A percentile compares a stretch with the other conserved stretches of the same genome.
These are phyloP conservation scores for Ramalina intermedia DNA, from an alignment of 495 filamentous ascomycete species.

Conservation along the genomic window DNA sequence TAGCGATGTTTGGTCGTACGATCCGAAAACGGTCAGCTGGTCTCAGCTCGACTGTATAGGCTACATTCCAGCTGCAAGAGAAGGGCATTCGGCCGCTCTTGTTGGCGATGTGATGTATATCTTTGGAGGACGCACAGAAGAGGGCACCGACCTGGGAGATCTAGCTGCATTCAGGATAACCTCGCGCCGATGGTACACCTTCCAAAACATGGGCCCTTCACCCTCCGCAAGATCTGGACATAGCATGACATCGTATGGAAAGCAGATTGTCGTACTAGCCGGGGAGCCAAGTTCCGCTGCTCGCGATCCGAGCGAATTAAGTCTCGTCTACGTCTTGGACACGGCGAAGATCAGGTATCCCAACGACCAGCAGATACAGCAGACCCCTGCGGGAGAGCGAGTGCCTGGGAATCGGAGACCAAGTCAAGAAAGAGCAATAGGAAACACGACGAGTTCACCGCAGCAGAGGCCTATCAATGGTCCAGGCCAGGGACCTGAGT, in stretches of 20 bases:
- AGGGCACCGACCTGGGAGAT: constrained; percentile 83
- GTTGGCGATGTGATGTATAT: constrained; percentile 99
- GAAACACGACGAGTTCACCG: constrained; percentile 5
- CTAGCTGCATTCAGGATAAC: constrained; percentile 89
- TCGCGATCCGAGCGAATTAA: constrained; percentile 66
- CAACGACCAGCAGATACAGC: constrained; percentile 48
- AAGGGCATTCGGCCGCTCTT: constrained; percentile 87
- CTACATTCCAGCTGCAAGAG: constrained; percentile 82
- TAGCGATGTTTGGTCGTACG: constrained; percentile 96
- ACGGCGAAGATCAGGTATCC: constrained; percentile 94
- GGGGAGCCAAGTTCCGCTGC: constrained; percentile 86
- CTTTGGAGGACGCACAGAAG: constrained; percentile 91
- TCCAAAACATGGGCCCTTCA: constrained; percentile 98
- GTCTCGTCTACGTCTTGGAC: constrained; percentile 80
- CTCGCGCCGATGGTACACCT: constrained; percentile 91
- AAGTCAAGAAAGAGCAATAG: constrained; percentile 24
- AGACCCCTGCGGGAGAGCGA: constrained; percentile 22
- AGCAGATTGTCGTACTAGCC: constrained; percentile 80
- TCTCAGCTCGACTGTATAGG: constrained; percentile 85
- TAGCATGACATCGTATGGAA: constrained; percentile 90
- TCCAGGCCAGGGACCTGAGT: constrained; percentile 30
- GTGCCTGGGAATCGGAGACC: constrained; percentile 23
- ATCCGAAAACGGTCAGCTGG: constrained; percentile 72
- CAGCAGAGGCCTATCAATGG: constrained; percentile 44
- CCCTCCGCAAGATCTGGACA: constrained; percentile 90